Evolutionary conservation across 139 green algal species (phyloP).

Genomic region (Trebouxia sp.): DNA sequence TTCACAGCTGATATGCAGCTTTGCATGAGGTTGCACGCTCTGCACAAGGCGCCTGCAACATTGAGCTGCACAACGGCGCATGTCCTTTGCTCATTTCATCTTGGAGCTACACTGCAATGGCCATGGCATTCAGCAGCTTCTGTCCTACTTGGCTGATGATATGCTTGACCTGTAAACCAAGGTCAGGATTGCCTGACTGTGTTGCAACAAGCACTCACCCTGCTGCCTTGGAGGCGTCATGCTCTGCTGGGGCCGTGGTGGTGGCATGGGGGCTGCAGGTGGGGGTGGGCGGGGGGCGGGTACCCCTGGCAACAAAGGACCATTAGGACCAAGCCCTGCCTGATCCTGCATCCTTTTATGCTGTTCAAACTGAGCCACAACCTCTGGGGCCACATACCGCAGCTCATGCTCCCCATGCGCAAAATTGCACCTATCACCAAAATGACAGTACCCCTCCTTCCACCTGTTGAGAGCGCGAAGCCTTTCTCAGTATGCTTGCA

Average conservation of each 20-base stretch:
- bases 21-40: neutral
- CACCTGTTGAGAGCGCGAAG: conserved; percentile 27
- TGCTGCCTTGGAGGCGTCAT: conserved; percentile 16
- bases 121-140: too few relatives aligned
- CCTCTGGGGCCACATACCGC: conserved; percentile 14
- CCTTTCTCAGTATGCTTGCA: neutral
- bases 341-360: conserved; percentile 17
- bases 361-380: conserved; percentile 19
- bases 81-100: too few relatives aligned
- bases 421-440: conserved; percentile 57
- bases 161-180: too few relatives aligned
- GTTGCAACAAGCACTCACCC: neutral
- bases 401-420: conserved; percentile 47
- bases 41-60: too few relatives aligned
- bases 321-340: neutral
- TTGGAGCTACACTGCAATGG: too few relatives aligned
- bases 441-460: conserved; percentile 43
- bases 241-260: neutral
- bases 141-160: too few relatives aligned
- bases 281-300: conserved; percentile 3
- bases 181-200: neutral
- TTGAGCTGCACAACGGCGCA: too few relatives aligned
- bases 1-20: neutral
- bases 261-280: neutral
- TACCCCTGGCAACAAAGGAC: neutral